Percentiles rank a stretch among this genome's conserved stretches.
Evolutionary conservation across 2,329 filamentous ascomycete species (phyloP).

Genomic region (Cadophora sp.): DNA sequence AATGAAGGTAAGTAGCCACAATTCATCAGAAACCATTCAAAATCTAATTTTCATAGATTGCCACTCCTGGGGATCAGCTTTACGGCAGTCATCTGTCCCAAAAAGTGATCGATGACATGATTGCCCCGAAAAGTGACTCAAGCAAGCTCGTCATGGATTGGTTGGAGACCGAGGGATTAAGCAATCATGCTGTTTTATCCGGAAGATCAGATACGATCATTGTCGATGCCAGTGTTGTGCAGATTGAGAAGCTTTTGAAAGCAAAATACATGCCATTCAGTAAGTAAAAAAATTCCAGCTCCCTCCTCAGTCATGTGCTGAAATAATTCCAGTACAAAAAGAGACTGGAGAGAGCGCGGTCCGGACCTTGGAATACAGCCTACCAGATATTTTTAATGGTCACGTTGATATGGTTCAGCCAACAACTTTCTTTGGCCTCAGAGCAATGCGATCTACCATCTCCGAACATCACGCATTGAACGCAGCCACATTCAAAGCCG

Average conservation of each 20-base stretch:
- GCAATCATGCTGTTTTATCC: conserved; percentile 52
- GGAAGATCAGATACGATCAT: conserved; percentile 61
- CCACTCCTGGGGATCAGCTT: conserved; percentile 55
- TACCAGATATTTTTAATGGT: conserved; percentile 60
- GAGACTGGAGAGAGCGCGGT: conserved; percentile 32
- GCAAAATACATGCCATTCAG: conserved; percentile 59
- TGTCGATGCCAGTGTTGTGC: conserved; percentile 54
- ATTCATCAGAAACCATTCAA: neutral
- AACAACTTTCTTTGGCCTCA: conserved; percentile 62
- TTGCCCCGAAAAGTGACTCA: conserved; percentile 60
- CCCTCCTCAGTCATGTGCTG: conserved; percentile 53
- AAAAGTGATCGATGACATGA: conserved; percentile 58
- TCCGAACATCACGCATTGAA: conserved; percentile 19
- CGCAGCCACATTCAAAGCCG: conserved; percentile 17
- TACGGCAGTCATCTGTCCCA: conserved; percentile 62
- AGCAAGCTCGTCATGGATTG: conserved; percentile 62
- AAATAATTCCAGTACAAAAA: conserved; percentile 31
- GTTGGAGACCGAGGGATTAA: conserved; percentile 58
- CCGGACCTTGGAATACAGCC: conserved; percentile 43
- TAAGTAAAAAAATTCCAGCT: conserved; percentile 56
- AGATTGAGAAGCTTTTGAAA: conserved; percentile 60
- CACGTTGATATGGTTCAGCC: conserved; percentile 67
- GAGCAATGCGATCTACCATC: conserved; percentile 42
- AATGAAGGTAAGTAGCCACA: conserved; percentile 37
- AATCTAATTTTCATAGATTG: conserved; percentile 37